Evolutionary conservation across 768 basidiomycete species (phyloP).

Genomic region (Tubosaeta sp.): DNA sequence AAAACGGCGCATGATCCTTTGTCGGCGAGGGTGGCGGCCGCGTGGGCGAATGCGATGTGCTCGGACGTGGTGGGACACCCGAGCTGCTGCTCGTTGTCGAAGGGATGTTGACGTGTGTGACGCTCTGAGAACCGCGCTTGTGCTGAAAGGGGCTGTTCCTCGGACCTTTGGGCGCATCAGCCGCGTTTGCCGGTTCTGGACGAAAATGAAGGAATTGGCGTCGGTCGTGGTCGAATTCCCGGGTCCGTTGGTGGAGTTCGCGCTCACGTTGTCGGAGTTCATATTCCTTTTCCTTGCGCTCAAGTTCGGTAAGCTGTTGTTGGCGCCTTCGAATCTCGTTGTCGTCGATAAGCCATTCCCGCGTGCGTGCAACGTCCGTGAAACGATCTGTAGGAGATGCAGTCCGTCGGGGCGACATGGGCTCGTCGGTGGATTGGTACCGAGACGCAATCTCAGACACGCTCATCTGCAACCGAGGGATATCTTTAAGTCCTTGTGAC

Average conservation of each 20-base stretch:
- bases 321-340: conserved; percentile 31
- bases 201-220: conserved; percentile 37
- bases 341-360: conserved; percentile 18
- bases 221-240: conserved; percentile 57
- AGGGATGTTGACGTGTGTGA: conserved; percentile 24
- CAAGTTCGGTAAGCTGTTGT: conserved; percentile 46
- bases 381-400: conserved; percentile 34
- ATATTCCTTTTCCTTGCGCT: conserved; percentile 52
- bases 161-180: conserved; percentile 30
- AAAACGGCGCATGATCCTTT: conserved; percentile 54
- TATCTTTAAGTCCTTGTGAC: conserved; percentile 55
- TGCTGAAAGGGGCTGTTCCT: conserved; percentile 21
- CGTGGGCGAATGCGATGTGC: conserved; percentile 28
- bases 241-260: conserved; percentile 48
- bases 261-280: conserved; percentile 50
- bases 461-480: conserved; percentile 59
- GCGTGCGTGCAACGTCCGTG: conserved; percentile 18
- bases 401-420: conserved; percentile 38
- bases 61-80: conserved; percentile 11
- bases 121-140: conserved; percentile 29
- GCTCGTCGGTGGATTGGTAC: conserved; percentile 47
- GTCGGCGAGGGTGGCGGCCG: conserved; percentile 24
- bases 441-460: conserved; percentile 61
- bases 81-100: conserved; percentile 12
- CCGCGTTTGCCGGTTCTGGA: conserved; percentile 20